These are phyloP conservation scores for Pythium utonaiense DNA, from an alignment of 352 stramenopile genomes.

Conservation along the genomic window DNA sequence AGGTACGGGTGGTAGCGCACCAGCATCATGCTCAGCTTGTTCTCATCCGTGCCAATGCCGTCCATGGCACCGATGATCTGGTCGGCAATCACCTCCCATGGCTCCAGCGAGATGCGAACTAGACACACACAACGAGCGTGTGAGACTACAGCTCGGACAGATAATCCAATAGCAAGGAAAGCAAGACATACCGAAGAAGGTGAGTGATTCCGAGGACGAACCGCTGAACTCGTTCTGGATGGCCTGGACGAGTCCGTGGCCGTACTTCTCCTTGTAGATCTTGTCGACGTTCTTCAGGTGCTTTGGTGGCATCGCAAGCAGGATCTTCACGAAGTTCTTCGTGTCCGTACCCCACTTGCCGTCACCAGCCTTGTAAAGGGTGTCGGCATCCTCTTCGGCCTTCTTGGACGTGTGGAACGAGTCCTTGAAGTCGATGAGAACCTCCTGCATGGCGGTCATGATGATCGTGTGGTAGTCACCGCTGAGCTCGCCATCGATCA, in stretches of 20 bases:
- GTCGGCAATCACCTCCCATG: slow-evolving; percentile 56
- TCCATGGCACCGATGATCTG: slow-evolving; percentile 64
- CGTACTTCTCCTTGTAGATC: slow-evolving; percentile 58
- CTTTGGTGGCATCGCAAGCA: slow-evolving; percentile 54
- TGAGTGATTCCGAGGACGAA: slow-evolving; percentile 42
- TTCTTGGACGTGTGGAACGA: slow-evolving; percentile 60
- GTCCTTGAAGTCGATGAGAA: slow-evolving; percentile 27
- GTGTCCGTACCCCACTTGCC: slow-evolving; percentile 80
- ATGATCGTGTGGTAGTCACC: slow-evolving; percentile 39
- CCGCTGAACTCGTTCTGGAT: slow-evolving; percentile 72
- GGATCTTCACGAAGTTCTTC: slow-evolving; percentile 54
- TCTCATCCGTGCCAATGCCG: slow-evolving; percentile 67
- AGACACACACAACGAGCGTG: no score
- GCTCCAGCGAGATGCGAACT: slow-evolving; percentile 48
- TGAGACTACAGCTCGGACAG: no score
- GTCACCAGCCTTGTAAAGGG: slow-evolving; percentile 73
- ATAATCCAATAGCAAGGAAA: no score
- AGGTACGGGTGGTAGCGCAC: slow-evolving; percentile 73
- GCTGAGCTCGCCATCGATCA: slow-evolving; percentile 33
- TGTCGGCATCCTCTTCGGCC: slow-evolving; percentile 54
- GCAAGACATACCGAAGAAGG: slow-evolving; percentile 35
- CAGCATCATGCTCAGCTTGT: slow-evolving; percentile 50
- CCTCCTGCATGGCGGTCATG: slow-evolving; percentile 30
- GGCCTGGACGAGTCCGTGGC: slow-evolving; percentile 47
- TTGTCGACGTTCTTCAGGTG: slow-evolving; percentile 57